Base-by-base conservation (phyloP, 768 basidiomycete species). In the Leccinum obscurum region DNA sequence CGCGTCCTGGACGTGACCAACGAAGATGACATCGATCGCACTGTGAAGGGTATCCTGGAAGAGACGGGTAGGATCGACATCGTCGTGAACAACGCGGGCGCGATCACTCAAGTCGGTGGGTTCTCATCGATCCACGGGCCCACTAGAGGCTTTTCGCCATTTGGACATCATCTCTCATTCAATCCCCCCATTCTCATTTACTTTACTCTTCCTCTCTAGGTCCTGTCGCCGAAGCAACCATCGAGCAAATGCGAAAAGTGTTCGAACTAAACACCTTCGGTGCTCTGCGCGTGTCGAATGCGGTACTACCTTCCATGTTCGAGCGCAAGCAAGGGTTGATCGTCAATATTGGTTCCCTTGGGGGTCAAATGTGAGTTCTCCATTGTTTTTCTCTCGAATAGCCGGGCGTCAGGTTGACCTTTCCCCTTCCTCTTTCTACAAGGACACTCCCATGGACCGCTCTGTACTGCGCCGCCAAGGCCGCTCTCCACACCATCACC, bases 51-150 rank as follows among this genome's bases (percentile, higher is more conserved):
- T 2, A 80, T 92, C 61, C 71, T 85, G 10, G 75, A 77, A 1
- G 77, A 76, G 28, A 81, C 86, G 53, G 89, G 88, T 0, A 79
- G 70, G 59, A 85, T 93, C 37, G 90, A 93, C 61, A 75, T 93
- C 1, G 72, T 92, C 3, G 88, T 92, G 48, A 92, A 92, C 68
- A 92, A 92, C 61, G 92, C 91, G 3, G 89, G 87, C n/a, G 69
- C 73, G 1, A 51, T 76, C 4, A 67, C 70, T 13, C 72, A n/a
- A 41, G 7, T 82, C 64, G 85, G 86, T 84, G 61, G 37, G 77
- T 64, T 9, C 9, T 14, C 17, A 58, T 26, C 14, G 4, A 9
- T 60, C 28, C 17, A 41, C 3, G 35, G 7, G 8, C 0, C 39
- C 7, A 41, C 39, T 15, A 9, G 39, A 41, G 8, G 39, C 39